Conservation (phyloP, 202 grass and related monocot genomes). For the Alloteropsis angusta region DNA sequence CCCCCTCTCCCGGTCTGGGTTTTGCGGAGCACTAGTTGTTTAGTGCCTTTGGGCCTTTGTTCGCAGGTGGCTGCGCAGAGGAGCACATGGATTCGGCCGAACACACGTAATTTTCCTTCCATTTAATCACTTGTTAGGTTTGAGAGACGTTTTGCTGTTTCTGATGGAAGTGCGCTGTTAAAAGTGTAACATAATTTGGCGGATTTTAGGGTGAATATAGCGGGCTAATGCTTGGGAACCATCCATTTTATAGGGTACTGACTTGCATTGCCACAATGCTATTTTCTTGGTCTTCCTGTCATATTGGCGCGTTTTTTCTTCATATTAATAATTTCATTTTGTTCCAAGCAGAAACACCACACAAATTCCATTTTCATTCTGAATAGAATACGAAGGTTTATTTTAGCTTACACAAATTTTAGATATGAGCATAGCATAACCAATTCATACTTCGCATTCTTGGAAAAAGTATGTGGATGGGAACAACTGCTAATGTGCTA, state of each 20-base stretch:
- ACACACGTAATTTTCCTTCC: slow-evolving; percentile 16
- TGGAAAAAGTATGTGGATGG: not conserved
- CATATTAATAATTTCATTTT: not conserved
- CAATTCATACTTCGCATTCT: not conserved
- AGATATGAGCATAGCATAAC: not conserved
- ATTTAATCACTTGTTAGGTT: not conserved
- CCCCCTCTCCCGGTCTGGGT: not conserved
- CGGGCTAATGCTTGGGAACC: not conserved
- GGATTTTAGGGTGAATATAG: not conserved
- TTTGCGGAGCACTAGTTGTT: not conserved
- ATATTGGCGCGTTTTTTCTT: not conserved
- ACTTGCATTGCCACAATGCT: not conserved
- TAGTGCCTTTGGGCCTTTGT: not conserved
- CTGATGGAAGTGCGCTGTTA: not conserved
- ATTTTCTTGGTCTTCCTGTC: not conserved
- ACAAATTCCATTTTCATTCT: not conserved
- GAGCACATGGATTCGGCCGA: slow-evolving; percentile 24
- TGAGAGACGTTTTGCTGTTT: not conserved
- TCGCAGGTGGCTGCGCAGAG: slow-evolving; percentile 23
- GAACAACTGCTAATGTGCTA: not conserved
- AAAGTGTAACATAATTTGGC: not conserved
- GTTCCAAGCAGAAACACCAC: not conserved
- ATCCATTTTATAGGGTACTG: not conserved
- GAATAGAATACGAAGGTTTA: not conserved
- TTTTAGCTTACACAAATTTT: not conserved